Evolutionary conservation across 2,329 filamentous ascomycete genomes (phyloP), one percentile per base, ranked within the genome.

Genomic region (Botryotinia globosa): DNA sequence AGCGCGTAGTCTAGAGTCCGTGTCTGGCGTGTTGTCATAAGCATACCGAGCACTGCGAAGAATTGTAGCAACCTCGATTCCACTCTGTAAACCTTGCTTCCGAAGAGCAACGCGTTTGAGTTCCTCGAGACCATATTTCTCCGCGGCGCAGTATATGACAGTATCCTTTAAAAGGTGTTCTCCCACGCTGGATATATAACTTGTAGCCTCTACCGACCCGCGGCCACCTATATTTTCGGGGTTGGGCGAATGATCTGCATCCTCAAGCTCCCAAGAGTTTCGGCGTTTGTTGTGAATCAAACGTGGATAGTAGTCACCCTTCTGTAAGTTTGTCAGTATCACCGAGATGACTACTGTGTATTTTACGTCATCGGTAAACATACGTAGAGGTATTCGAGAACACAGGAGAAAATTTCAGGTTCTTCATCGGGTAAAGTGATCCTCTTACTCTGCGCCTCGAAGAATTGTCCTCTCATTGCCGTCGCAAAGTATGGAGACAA

Each of bases 1-100:
- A 86, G 94, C 94, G 85, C 94, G 94, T 83, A 98, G 90, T 80
- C 91, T 90, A 81, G 92, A 95, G 86, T 98, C 94, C 80, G 90
- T 92, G 85, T 97, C 93, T 78, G 94, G 94, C 80, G 95, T 98
- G 87, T 97, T 91, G 81, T 93, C 92, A 85, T 98, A 98, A 82
- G 94, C 94, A 86, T 96, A 98, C 83, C 95, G 93, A 79, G 94
- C 94, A 80, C 92, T 95, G 81, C 93, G 91, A 83, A 98, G 88
- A 83, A 98, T 97, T 77, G 93, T 94, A 80, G 90, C 92, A 82
- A 97, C 93, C 81, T 97, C 92, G 83, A 98, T 96, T 81, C 94
- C 94, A 80, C 90, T 91, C 85, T 97, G 80, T 83, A 98, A 87
- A 76, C 94, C 94, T 84, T 98, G 94, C 88, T 98, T 98, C 83